A percentile compares a stretch with the other conserved stretches of the same genome.
Conservation (phyloP, 2,329 filamentous ascomycete genomes). For the Microsporum ferrugineum region DNA sequence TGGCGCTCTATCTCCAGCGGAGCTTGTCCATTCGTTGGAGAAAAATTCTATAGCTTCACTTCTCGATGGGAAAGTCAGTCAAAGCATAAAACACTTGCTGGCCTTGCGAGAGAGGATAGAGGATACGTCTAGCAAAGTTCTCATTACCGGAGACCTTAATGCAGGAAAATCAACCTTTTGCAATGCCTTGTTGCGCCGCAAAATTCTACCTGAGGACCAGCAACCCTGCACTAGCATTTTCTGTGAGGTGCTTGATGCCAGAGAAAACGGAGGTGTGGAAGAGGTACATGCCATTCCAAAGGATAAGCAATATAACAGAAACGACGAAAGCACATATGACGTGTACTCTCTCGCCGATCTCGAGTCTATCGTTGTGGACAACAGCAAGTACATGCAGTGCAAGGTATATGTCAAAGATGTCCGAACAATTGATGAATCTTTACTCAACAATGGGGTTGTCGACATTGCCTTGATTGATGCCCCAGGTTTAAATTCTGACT, state of each 20-base stretch:
- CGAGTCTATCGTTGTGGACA: conserved; percentile 82
- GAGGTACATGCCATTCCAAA: conserved; percentile 93
- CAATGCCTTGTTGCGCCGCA: conserved; percentile 86
- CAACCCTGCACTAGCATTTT: conserved; percentile 98
- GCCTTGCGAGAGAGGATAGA: conserved; percentile 86
- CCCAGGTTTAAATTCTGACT: conserved; percentile 89
- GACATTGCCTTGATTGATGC: conserved; percentile 97
- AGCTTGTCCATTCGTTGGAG: conserved; percentile 87
- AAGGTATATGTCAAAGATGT: conserved; percentile 94
- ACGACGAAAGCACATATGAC: conserved; percentile 89
- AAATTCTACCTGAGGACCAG: conserved; percentile 90
- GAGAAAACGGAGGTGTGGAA: conserved; percentile 81
- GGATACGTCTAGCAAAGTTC: conserved; percentile 91
- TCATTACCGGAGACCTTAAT: conserved; percentile 92
- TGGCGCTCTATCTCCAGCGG: conserved; percentile 70
- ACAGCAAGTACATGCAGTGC: conserved; percentile 80
- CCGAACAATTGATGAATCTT: conserved; percentile 76
- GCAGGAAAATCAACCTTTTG: conserved; percentile 98
- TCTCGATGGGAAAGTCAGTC: conserved; percentile 84
- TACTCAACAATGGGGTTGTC: conserved; percentile 94
- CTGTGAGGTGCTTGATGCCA: conserved; percentile 86
- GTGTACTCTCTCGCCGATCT: conserved; percentile 67
- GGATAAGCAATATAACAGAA: conserved; percentile 64
- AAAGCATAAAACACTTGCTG: conserved; percentile 82
- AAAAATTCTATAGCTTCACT: conserved; percentile 83